These are phyloP conservation scores for Daldinia decipiens DNA, from an alignment of 495 filamentous ascomycete genomes.

Conservation along the genomic window DNA sequence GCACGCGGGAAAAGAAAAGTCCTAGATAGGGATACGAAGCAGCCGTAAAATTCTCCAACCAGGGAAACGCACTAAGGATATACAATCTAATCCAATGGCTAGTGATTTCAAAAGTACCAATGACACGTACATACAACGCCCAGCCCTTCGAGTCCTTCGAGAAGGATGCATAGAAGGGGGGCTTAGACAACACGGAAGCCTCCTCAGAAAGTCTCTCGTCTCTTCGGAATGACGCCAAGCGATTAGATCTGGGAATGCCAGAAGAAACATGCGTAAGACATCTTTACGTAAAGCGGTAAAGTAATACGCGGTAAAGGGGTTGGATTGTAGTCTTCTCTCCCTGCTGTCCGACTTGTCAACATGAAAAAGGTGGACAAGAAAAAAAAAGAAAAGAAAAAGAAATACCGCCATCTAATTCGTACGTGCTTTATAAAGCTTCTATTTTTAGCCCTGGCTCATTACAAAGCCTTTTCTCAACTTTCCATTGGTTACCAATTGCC, in stretches of 20 bases:
- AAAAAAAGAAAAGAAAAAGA: background rate
- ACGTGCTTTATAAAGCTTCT: conserved; percentile 40
- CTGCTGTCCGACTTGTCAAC: background rate
- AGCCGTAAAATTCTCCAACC: conserved; percentile 6
- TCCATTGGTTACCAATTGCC: conserved; percentile 38
- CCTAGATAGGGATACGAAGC: background rate
- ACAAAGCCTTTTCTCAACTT: conserved; percentile 23
- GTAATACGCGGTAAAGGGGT: conserved; percentile 29
- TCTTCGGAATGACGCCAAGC: conserved; percentile 27
- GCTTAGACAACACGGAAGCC: conserved; percentile 38
- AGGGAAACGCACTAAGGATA: background rate
- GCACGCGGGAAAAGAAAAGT: background rate
- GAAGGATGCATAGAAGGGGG: conserved; percentile 42
- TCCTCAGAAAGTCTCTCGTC: background rate
- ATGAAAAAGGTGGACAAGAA: conserved; percentile 7
- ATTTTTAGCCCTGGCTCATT: conserved; percentile 39
- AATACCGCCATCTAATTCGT: conserved; percentile 23
- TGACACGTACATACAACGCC: background rate
- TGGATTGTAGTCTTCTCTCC: conserved; percentile 16
- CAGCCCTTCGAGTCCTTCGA: conserved; percentile 34
- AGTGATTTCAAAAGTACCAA: background rate
- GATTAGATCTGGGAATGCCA: conserved; percentile 29
- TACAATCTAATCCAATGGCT: conserved; percentile 20
- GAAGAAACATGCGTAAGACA: background rate
- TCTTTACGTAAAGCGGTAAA: conserved; percentile 34